Conservation (phyloP, 805 yeast genomes). For the Naumovozyma baii region DNA sequence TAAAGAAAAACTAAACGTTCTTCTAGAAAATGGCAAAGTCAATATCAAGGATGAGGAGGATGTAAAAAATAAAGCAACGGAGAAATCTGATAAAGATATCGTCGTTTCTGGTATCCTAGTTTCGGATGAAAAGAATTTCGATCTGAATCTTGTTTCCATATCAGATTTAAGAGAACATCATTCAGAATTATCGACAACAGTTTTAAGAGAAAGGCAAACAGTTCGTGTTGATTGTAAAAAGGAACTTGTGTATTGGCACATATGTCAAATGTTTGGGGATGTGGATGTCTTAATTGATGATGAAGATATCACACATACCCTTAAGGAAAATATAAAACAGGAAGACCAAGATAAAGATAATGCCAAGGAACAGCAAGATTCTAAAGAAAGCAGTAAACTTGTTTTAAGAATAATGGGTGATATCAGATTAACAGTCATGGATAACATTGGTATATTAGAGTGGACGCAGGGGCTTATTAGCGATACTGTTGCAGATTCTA, state of each 20-base stretch:
- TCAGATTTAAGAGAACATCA: slow-evolving; percentile 78
- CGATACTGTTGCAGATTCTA: slow-evolving; percentile 90
- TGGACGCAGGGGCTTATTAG: slow-evolving; percentile 87
- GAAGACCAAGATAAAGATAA: slow-evolving; percentile 5
- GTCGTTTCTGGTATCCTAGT: slow-evolving; percentile 76
- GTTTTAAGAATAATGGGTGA: slow-evolving; percentile 56
- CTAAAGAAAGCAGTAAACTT: slow-evolving; percentile 31
- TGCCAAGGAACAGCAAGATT: background rate
- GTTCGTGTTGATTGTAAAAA: slow-evolving; percentile 72
- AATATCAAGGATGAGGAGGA: slow-evolving; percentile 1
- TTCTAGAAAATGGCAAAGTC: slow-evolving; percentile 4
- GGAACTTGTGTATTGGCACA: slow-evolving; percentile 76
- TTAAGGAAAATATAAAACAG: slow-evolving; percentile 32
- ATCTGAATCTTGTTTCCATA: slow-evolving; percentile 69
- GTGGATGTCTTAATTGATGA: slow-evolving; percentile 56
- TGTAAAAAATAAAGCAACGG: slow-evolving; percentile 1
- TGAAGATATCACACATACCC: slow-evolving; percentile 25
- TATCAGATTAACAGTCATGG: slow-evolving; percentile 41
- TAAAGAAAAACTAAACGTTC: slow-evolving; percentile 26
- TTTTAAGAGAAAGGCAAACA: slow-evolving; percentile 72
- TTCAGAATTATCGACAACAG: slow-evolving; percentile 75
- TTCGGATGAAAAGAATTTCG: slow-evolving; percentile 69
- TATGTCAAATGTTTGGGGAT: slow-evolving; percentile 90
- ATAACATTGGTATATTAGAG: slow-evolving; percentile 55
- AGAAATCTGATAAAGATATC: slow-evolving; percentile 34